Percentiles rank a stretch among this genome's conserved stretches.
phyloP scores from a whole-genome alignment of 1,284 basidiomycete species.

The Papiliotrema nemorosa region DNA sequence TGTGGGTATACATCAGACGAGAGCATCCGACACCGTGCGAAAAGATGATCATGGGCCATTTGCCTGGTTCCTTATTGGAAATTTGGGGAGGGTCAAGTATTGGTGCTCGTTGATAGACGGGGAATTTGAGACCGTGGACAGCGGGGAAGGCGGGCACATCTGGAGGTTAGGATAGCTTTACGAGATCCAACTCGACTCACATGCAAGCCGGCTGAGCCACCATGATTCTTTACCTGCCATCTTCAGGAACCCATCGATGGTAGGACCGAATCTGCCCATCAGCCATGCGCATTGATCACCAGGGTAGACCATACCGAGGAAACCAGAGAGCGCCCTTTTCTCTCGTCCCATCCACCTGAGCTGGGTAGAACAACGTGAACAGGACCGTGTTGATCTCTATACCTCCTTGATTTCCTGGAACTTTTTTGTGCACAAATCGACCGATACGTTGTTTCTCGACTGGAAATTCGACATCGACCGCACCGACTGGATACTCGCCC shows the following conservation, averaged over 20 bases:
- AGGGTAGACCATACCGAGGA: slow-evolving; percentile 12
- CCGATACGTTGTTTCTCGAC: slow-evolving; percentile 12
- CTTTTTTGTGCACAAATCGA: slow-evolving; percentile 8
- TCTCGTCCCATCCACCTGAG: slow-evolving; percentile 17
- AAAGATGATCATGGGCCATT: slow-evolving; percentile 50
- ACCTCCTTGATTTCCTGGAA: slow-evolving; percentile 2
- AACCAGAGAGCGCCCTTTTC: slow-evolving; percentile 23
- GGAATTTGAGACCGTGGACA: slow-evolving; percentile 49
- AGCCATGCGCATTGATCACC: not conserved
- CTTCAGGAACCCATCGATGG: slow-evolving; percentile 48
- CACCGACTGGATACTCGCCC: slow-evolving; percentile 12
- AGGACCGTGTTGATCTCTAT: slow-evolving; percentile 48
- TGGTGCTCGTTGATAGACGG: slow-evolving; percentile 43
- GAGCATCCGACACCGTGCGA: slow-evolving; percentile 50
- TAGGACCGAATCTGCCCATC: slow-evolving; percentile 36
- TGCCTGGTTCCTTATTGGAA: not conserved
- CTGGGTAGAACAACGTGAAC: slow-evolving; percentile 51
- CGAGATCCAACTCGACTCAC: slow-evolving; percentile 9
- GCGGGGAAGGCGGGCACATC: slow-evolving; percentile 41
- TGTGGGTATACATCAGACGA: slow-evolving; percentile 49
- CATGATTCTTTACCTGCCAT: slow-evolving; percentile 47
- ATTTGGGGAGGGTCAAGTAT: slow-evolving; percentile 17
- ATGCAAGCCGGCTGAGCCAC: slow-evolving; percentile 34
- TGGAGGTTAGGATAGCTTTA: not conserved
- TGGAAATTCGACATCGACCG: slow-evolving; percentile 15